These are phyloP conservation scores for Ceratobasidium sp. DNA, from an alignment of 1,284 basidiomycete species.

Conservation along the genomic window DNA sequence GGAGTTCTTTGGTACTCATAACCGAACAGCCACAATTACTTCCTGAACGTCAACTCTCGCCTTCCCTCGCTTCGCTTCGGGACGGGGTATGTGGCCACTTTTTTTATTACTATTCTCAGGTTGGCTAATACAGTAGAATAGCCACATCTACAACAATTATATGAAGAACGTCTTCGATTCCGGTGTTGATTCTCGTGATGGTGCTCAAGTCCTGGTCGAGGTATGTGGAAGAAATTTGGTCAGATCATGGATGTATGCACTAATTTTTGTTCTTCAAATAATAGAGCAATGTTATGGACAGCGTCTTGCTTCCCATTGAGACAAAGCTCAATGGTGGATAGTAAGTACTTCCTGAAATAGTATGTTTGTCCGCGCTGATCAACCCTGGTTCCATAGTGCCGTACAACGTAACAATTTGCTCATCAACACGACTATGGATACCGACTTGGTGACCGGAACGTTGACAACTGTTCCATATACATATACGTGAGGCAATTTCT, in stretches of 20 bases:
- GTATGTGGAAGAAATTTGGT: neutral
- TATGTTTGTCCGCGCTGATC: neutral
- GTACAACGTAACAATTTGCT: slow-evolving; percentile 38
- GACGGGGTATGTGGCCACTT: slow-evolving; percentile 46
- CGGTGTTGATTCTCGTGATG: slow-evolving; percentile 46
- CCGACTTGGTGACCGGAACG: slow-evolving; percentile 13
- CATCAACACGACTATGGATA: slow-evolving; percentile 32
- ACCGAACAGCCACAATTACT: slow-evolving; percentile 44
- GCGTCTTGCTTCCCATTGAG: slow-evolving; percentile 20
- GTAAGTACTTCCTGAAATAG: slow-evolving; percentile 6
- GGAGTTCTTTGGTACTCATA: neutral
- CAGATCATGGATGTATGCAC: slow-evolving; percentile 2
- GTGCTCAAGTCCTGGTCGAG: slow-evolving; percentile 47
- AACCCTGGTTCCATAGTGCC: neutral
- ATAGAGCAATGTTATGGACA: slow-evolving; percentile 29
- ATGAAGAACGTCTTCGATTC: slow-evolving; percentile 49
- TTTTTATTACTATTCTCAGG: neutral
- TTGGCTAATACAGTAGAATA: neutral
- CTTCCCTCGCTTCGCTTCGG: slow-evolving; percentile 54
- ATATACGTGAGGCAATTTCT: slow-evolving; percentile 25
- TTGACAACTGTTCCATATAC: slow-evolving; percentile 29
- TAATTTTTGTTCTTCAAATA: neutral
- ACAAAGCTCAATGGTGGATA: slow-evolving; percentile 21
- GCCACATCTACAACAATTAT: slow-evolving; percentile 49
- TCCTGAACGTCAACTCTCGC: slow-evolving; percentile 51